Percentiles rank a stretch among this genome's conserved stretches.
These are phyloP conservation scores for Lophium mytilinum DNA, from an alignment of 495 filamentous ascomycete species.

Conservation along the genomic window DNA sequence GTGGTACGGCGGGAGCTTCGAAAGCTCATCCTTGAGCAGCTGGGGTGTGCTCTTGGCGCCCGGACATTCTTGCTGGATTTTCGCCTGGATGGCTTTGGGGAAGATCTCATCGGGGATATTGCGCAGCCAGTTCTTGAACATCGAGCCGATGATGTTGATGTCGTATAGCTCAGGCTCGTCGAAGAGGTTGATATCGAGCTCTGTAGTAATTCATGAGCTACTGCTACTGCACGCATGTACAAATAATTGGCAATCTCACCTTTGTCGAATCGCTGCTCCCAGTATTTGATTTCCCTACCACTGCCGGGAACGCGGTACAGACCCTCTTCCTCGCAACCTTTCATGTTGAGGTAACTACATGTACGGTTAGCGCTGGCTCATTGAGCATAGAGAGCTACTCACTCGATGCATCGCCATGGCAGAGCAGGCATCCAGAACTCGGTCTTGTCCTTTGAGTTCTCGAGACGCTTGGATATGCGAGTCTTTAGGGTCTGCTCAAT, in stretches of 20 bases:
- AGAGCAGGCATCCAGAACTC: constrained; percentile 96
- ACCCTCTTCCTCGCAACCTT: constrained; percentile 82
- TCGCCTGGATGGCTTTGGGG: constrained; percentile 67
- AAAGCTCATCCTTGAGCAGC: constrained; percentile 78
- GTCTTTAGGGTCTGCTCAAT: constrained; percentile 79
- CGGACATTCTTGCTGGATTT: constrained; percentile 63
- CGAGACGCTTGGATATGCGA: constrained; percentile 74
- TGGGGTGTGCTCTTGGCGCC: constrained; percentile 71
- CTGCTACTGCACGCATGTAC: constrained; percentile 5
- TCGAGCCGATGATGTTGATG: constrained; percentile 85
- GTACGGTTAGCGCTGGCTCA: constrained; percentile 1
- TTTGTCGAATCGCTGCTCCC: constrained; percentile 79
- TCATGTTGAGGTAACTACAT: constrained; percentile 72
- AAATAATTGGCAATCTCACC: constrained; percentile 46
- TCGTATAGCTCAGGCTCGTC: constrained; percentile 77
- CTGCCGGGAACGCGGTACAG: constrained; percentile 83
- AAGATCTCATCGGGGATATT: constrained; percentile 87
- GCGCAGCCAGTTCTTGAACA: constrained; percentile 91
- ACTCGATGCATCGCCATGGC: constrained; percentile 85
- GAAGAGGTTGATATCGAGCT: constrained; percentile 78
- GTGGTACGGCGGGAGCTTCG: constrained; percentile 81
- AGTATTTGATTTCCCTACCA: constrained; percentile 72
- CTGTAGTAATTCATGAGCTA: constrained; percentile 34
- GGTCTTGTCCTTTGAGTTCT: constrained; percentile 81
- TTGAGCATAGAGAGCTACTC: constrained; percentile 23